Base-by-base conservation (phyloP, 148 eudicot species). In the Silene conica region DNA sequence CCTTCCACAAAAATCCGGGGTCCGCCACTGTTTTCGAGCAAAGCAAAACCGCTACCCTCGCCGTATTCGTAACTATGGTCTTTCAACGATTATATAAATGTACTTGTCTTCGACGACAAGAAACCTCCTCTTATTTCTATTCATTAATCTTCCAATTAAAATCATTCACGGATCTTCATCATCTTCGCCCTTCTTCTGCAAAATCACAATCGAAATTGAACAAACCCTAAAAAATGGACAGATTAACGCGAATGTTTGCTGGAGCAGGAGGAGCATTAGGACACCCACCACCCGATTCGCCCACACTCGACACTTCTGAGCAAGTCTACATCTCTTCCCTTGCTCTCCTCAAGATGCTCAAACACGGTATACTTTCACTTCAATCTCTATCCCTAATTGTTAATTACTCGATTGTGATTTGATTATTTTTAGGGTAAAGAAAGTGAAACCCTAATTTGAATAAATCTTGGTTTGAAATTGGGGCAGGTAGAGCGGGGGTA, bases 251-350 rank as follows among this genome's bases (percentile, higher is more conserved):
- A 73, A 89, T 94, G 97, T 91, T 93, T 82, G 90, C 92, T 77
- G 97, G 97, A n/a, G 97, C 97, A 69, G 97, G 98, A 57, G 97
- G 98, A 8, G 86, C 85, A 2, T 74, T 91, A 14, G 97, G 97
- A 18, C 98, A 93, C 75, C 95, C 95, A 3, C 97, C 97, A 23
- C 87, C 90, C 13, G 98, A 93, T 67, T 89, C 97, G 1, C 97
- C 98, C 9, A 91, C 92, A 0, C 91, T 93, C 14, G 98, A 91
- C 72, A 84, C 98, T 7, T 89, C 97, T 28, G 95, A 93, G 78
- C 98, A 91, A 89, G 95, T 93, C 50, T 93, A 93, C 84, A 89
- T 93, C 78, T 93, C 98, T 15, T 91, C 98, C n/a, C 93, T 89
- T 16, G 97, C 97, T 31, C 96, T 94, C 23, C 92, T 94, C 23